Conservation (phyloP, 768 basidiomycete species). For the Mycena olivaceomarginata region DNA sequence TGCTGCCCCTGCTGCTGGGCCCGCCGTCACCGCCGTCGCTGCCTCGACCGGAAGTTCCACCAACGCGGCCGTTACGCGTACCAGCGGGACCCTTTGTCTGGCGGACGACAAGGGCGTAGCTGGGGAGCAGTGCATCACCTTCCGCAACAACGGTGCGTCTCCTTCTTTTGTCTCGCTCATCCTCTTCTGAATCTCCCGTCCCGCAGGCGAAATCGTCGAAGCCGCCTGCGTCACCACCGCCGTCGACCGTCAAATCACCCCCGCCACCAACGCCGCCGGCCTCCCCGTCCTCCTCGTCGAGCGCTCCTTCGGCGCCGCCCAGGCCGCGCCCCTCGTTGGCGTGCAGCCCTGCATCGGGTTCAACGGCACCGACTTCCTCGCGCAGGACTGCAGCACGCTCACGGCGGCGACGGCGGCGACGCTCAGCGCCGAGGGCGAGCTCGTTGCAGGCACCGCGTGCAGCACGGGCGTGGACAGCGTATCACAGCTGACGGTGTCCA, state of each 20-base stretch:
- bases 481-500: constrained; percentile 4
- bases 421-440: neutral
- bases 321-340: constrained; percentile 5
- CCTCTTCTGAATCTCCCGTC: too few relatives aligned
- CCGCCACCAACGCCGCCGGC: neutral
- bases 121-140: constrained; percentile 8
- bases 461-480: constrained; percentile 7
- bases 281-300: constrained; percentile 5
- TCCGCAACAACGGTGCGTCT: constrained; percentile 18
- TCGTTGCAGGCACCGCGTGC: neutral
- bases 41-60: too few relatives aligned
- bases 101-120: neutral
- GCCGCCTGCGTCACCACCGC: neutral
- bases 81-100: neutral
- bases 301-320: neutral
- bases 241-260: constrained; percentile 5
- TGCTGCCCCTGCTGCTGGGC: too few relatives aligned
- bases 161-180: neutral
- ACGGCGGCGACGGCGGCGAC: neutral
- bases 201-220: constrained; percentile 7
- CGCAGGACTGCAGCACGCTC: neutral
- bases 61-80: neutral
- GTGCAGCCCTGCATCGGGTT: constrained; percentile 4
- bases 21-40: too few relatives aligned
- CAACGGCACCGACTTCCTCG: constrained; percentile 13